These are phyloP conservation scores for Podila epicladia DNA, from an alignment of 192 early-diverging fungal species.

Conservation along the genomic window DNA sequence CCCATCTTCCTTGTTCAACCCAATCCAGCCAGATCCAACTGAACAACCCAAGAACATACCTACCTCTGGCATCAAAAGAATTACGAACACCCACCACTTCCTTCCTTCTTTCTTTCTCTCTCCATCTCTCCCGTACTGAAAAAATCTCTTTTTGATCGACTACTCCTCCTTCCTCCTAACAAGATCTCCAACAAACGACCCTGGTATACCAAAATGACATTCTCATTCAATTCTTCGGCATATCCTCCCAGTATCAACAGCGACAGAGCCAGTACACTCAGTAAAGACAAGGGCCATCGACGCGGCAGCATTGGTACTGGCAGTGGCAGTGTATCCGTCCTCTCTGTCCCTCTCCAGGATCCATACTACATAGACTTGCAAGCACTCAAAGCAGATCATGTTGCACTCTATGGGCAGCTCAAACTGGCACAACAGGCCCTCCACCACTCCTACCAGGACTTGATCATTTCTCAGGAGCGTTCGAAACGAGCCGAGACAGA, in stretches of 20 bases:
- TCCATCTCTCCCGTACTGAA: not conserved
- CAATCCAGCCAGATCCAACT: not conserved
- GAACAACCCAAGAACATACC: not conserved
- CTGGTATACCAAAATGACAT: not conserved
- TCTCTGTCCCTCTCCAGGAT: slow-evolving; percentile 30
- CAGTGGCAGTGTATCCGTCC: slow-evolving; percentile 14
- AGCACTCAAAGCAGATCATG: slow-evolving; percentile 21
- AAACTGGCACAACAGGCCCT: slow-evolving; percentile 33
- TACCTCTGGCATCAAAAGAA: not conserved
- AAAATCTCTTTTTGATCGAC: too few relatives aligned
- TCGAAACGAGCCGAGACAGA: slow-evolving; percentile 27
- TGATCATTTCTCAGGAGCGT: slow-evolving; percentile 23
- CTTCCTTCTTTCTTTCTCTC: not conserved
- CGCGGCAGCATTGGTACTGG: not conserved
- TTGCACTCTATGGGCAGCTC: slow-evolving; percentile 12
- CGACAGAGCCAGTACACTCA: not conserved
- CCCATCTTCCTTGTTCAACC: not conserved
- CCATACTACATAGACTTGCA: slow-evolving; percentile 26
- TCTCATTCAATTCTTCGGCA: not conserved
- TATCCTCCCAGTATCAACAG: slow-evolving; percentile 2
- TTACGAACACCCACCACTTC: not conserved
- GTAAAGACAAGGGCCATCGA: not conserved
- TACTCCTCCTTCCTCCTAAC: too few relatives aligned
- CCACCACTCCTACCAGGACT: slow-evolving; percentile 27
- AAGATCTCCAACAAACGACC: too few relatives aligned